Percentiles rank a stretch among this genome's conserved stretches.
phyloP scores from a whole-genome alignment of 495 filamentous ascomycete genomes.

The Penicillium taxi region DNA sequence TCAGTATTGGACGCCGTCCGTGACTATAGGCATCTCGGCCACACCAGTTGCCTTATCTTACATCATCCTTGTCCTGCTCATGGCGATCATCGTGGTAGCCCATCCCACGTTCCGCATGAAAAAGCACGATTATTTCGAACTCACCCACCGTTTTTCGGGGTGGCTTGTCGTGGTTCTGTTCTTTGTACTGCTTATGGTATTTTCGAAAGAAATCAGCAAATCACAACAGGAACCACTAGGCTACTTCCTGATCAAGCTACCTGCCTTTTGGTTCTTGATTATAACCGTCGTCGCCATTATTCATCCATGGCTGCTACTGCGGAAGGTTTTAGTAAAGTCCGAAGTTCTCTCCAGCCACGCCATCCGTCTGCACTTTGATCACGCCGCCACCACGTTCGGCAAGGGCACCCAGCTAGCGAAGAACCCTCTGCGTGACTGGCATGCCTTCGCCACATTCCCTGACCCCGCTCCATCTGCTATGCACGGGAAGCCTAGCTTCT shows the following conservation, averaged over 20 bases:
- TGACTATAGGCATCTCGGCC: conserved; percentile 17
- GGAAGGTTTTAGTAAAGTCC: conserved; percentile 48
- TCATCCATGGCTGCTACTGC: conserved; percentile 36
- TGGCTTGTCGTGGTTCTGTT: conserved; percentile 47
- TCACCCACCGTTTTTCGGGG: conserved; percentile 48
- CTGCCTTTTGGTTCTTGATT: conserved; percentile 39
- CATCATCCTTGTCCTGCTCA: conserved; percentile 32
- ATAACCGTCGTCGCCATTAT: conserved; percentile 31
- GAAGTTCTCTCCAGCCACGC: conserved; percentile 64
- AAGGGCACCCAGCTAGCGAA: conserved; percentile 43
- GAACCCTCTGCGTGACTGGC: conserved; percentile 64
- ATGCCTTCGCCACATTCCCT: conserved; percentile 71
- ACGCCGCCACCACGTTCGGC: conserved; percentile 40
- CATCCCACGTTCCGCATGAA: conserved; percentile 38
- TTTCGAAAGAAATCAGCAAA: conserved; percentile 26
- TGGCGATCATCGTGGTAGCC: conserved; percentile 37
- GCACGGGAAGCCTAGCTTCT: conserved; percentile 40
- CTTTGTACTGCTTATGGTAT: conserved; percentile 30
- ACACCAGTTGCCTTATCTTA: conserved; percentile 31
- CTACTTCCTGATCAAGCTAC: conserved; percentile 29
- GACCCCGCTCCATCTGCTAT: conserved; percentile 19
- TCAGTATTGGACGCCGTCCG: conserved; percentile 28
- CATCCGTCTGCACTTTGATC: conserved; percentile 61
- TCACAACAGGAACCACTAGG: conserved; percentile 21
- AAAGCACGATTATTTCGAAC: conserved; percentile 49